Percentiles rank a stretch among this genome's conserved stretches.
Evolutionary conservation across 1,139 yeast species (phyloP).

Genomic region (Yamadazyma atlantica): DNA sequence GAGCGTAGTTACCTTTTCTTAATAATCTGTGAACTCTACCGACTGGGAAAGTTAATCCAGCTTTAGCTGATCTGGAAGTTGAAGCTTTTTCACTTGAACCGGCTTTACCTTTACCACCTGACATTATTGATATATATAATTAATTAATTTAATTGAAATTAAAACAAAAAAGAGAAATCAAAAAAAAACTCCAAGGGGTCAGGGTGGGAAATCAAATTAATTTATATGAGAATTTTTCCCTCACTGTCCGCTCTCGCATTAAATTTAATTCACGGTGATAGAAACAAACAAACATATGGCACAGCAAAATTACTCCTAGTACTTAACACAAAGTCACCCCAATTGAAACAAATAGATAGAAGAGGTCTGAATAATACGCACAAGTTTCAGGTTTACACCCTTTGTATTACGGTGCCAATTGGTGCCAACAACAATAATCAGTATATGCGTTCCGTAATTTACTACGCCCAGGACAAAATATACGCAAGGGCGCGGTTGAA

Average conservation of each 20-base stretch:
- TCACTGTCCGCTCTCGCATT: background rate
- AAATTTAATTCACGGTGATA: background rate
- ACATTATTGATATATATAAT: conserved; percentile 48
- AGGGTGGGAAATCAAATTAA: background rate
- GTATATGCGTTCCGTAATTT: background rate
- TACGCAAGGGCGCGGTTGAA: background rate
- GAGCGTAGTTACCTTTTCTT: conserved; percentile 98
- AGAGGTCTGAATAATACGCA: background rate
- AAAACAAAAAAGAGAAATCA: background rate
- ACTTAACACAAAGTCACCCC: too few species aligned
- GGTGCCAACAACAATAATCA: background rate
- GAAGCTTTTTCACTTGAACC: conserved; percentile 91
- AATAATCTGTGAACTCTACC: conserved; percentile 98
- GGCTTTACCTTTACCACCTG: conserved; percentile 99
- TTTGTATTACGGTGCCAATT: background rate
- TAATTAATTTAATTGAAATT: conserved; percentile 4
- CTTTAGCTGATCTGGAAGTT: conserved; percentile 96
- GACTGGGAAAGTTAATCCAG: conserved; percentile 99
- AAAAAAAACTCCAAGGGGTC: background rate
- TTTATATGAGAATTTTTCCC: conserved; percentile 1
- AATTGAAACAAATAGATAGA: background rate
- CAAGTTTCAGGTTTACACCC: background rate
- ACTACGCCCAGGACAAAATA: background rate
- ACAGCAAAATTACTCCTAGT: too few species aligned
- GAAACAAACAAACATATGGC: conserved; percentile 1